A percentile compares a stretch with the other conserved stretches of the same genome.
phyloP scores from a whole-genome alignment of 1,284 basidiomycete species.

The Ustilago vetiveriae region DNA sequence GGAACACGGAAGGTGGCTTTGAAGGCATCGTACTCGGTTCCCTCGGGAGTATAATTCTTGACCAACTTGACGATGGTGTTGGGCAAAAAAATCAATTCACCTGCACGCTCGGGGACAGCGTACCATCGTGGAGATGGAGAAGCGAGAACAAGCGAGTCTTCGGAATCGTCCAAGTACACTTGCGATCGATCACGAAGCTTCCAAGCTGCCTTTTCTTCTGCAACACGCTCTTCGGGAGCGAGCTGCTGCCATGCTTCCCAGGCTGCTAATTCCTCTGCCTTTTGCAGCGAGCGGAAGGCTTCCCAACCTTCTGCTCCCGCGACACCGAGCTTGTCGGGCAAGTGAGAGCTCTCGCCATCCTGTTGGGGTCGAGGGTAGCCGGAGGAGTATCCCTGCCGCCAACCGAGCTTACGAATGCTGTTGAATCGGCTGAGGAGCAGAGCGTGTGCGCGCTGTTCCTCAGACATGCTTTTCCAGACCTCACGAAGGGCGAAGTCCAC shows the following conservation, averaged over 20 bases:
- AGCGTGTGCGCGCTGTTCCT: slow-evolving; percentile 27
- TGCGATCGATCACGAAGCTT: slow-evolving; percentile 58
- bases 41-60: slow-evolving; percentile 80
- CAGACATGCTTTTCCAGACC: slow-evolving; percentile 38
- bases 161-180: slow-evolving; percentile 62
- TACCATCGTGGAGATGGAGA: slow-evolving; percentile 57
- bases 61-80: slow-evolving; percentile 85
- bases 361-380: slow-evolving; percentile 51
- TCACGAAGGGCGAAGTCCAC: slow-evolving; percentile 40
- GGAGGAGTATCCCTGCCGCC: slow-evolving; percentile 62
- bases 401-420: slow-evolving; percentile 58
- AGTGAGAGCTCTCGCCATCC: slow-evolving; percentile 14
- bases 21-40: slow-evolving; percentile 88
- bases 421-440: slow-evolving; percentile 45
- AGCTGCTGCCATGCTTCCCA: slow-evolving; percentile 58
- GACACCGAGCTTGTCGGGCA: slow-evolving; percentile 20
- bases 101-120: slow-evolving; percentile 67
- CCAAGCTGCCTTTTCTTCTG: slow-evolving; percentile 60
- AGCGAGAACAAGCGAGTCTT: slow-evolving; percentile 47
- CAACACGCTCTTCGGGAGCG: slow-evolving; percentile 30
- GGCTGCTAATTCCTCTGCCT: slow-evolving; percentile 42
- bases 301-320: slow-evolving; percentile 23
- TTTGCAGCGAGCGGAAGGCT: slow-evolving; percentile 37
- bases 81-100: slow-evolving; percentile 85
- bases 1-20: slow-evolving; percentile 90